Evolutionary conservation across 2,329 filamentous ascomycete genomes (phyloP).

Genomic region (Ramichloridium luteum): DNA sequence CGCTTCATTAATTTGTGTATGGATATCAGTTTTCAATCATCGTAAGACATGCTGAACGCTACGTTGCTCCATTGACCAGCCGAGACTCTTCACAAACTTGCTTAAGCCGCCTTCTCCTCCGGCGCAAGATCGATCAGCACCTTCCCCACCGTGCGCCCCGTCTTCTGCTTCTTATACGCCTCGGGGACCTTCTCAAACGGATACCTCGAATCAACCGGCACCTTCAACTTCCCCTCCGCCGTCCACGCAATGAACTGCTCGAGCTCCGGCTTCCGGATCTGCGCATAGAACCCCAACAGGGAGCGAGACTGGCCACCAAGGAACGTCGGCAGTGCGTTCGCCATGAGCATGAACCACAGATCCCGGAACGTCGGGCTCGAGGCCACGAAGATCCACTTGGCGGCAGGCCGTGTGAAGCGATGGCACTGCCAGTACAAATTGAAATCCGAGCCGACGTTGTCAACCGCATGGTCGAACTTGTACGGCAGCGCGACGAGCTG

Average conservation of each 20-base stretch:
- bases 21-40: too few species aligned
- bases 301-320: constrained; percentile 40
- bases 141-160: constrained; percentile 45
- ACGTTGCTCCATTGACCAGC: too few species aligned
- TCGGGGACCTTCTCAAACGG: constrained; percentile 44
- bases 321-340: constrained; percentile 25
- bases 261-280: constrained; percentile 34
- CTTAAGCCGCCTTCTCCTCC: too few species aligned
- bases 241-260: constrained; percentile 42
- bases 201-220: constrained; percentile 44
- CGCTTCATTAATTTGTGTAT: too few species aligned
- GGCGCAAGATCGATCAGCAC: constrained; percentile 35
- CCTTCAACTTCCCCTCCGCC: constrained; percentile 44
- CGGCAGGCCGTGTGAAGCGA: constrained; percentile 37
- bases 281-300: constrained; percentile 28
- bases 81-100: too few species aligned
- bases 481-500: constrained; percentile 34
- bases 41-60: too few species aligned
- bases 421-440: constrained; percentile 43
- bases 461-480: constrained; percentile 42
- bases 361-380: constrained; percentile 24
- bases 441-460: constrained; percentile 42
- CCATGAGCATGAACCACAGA: constrained; percentile 27
- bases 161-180: constrained; percentile 48
- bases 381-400: constrained; percentile 44